Conservation (phyloP, 2,329 filamentous ascomycete species). For the Botryotinia globosa region DNA sequence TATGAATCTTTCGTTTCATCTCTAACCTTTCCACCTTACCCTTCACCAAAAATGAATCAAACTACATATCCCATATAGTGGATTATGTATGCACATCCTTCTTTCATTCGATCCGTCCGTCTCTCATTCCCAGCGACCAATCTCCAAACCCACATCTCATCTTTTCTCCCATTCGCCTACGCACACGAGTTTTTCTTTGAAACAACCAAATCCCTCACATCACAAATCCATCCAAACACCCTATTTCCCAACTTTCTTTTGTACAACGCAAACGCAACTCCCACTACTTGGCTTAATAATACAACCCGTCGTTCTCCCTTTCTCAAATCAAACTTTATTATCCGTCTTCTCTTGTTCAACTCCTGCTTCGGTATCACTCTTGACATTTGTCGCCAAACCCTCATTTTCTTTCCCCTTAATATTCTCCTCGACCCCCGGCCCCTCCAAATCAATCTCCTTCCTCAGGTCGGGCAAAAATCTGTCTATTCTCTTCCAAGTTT, state of each 20-base stretch:
- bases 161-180: neutral
- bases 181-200: neutral
- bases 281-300: constrained; percentile 1
- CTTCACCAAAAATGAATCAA: neutral
- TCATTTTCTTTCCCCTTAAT: neutral
- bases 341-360: neutral
- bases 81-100: neutral
- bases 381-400: neutral
- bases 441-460: constrained; percentile 54
- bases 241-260: neutral
- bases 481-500: constrained; percentile 65
- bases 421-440: neutral
- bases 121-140: neutral
- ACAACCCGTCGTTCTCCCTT: neutral
- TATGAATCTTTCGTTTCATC: neutral
- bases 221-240: constrained; percentile 10
- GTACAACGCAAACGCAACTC: neutral
- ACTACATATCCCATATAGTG: neutral
- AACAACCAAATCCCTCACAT: neutral
- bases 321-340: neutral
- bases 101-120: neutral
- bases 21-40: neutral
- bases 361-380: neutral
- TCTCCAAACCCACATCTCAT: neutral
- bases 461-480: constrained; percentile 61